These are phyloP conservation scores for Isabelozyma pseudorhagii DNA, from an alignment of 805 yeast genomes.

Conservation along the genomic window DNA sequence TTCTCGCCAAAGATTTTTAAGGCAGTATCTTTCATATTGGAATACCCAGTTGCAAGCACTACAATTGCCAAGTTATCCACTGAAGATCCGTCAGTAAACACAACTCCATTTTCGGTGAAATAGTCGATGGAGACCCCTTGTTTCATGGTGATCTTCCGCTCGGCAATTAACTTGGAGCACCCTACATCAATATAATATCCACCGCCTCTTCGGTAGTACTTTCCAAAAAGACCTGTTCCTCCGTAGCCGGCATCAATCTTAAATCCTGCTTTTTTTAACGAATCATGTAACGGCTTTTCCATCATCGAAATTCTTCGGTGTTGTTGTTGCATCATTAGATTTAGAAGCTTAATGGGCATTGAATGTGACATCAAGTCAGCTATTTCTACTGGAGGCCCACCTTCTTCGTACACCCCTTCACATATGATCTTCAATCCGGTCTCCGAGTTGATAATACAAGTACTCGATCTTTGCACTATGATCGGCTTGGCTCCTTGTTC, in stretches of 20 bases:
- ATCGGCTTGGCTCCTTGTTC: constrained; percentile 43
- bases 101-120: constrained; percentile 36
- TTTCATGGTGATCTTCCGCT: constrained; percentile 36
- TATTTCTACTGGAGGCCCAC: constrained; percentile 34
- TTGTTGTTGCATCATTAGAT: constrained; percentile 34
- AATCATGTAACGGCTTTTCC: constrained; percentile 29
- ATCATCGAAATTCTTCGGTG: constrained; percentile 25
- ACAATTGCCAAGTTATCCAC: constrained; percentile 33
- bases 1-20: constrained; percentile 33
- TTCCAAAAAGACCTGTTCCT: constrained; percentile 40
- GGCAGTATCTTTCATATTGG: constrained; percentile 41
- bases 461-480: constrained; percentile 45
- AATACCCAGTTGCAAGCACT: constrained; percentile 45
- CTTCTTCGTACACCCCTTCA: constrained; percentile 31
- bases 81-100: constrained; percentile 35
- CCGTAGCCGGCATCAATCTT: constrained; percentile 42
- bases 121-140: constrained; percentile 29
- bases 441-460: constrained; percentile 38
- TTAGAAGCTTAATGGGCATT: constrained; percentile 30
- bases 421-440: constrained; percentile 25
- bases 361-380: constrained; percentile 38
- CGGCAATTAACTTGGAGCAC: constrained; percentile 34
- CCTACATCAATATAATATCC: constrained; percentile 49
- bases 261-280: constrained; percentile 35
- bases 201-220: constrained; percentile 40